A percentile compares a stretch with the other conserved stretches of the same genome.
Evolutionary conservation across 345 rosid genomes (phyloP).

Genomic region (Reutealis trisperma): DNA sequence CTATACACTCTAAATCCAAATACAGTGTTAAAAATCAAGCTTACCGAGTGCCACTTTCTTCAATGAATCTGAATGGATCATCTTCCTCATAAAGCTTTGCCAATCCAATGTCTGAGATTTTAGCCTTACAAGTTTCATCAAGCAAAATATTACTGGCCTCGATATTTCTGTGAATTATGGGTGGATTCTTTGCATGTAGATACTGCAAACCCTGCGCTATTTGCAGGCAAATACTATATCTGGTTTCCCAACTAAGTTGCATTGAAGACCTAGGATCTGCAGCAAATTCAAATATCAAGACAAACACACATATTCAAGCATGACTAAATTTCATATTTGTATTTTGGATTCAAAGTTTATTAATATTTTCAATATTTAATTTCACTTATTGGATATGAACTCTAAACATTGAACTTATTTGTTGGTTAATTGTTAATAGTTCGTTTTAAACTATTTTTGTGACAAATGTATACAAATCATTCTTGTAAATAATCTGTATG

Average conservation of each 20-base stretch:
- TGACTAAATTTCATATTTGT: too few species aligned
- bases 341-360: too few species aligned
- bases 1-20: too few species aligned
- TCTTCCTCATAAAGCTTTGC: conserved; percentile 22
- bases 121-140: conserved; percentile 5
- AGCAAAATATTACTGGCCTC: conserved; percentile 24
- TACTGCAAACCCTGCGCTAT: conserved; percentile 20
- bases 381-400: too few species aligned
- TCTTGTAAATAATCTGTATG: too few species aligned
- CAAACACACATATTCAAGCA: too few species aligned
- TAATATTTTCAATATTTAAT: too few species aligned
- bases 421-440: too few species aligned
- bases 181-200: conserved; percentile 4
- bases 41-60: conserved; percentile 5
- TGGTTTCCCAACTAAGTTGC: background rate
- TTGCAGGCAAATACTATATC: conserved; percentile 18
- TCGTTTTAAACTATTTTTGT: too few species aligned
- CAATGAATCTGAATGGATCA: background rate
- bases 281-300: background rate
- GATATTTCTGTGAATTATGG: conserved; percentile 19
- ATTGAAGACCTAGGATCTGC: background rate
- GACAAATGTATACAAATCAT: too few species aligned
- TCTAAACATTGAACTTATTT: too few species aligned
- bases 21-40: background rate
- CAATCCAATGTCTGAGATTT: conserved; percentile 20